Evolutionary conservation across 257 asterid species (phyloP).

Genomic region (Lavandula angustifolia): DNA sequence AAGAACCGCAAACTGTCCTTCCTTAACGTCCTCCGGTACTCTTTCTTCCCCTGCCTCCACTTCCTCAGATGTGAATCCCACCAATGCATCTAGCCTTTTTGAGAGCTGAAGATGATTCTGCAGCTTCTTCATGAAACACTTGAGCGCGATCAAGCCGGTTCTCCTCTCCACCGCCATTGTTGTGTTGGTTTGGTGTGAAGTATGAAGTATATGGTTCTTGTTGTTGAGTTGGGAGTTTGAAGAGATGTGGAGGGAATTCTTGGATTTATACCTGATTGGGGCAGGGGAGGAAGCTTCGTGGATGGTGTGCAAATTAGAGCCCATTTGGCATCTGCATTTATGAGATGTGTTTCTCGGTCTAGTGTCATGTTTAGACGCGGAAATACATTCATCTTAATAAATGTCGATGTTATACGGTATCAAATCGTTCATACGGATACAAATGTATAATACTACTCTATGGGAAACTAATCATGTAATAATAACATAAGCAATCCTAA

Average conservation of each 20-base stretch:
- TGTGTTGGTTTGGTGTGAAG: not conserved
- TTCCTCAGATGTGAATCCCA: slow-evolving; percentile 13
- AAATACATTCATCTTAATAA: slow-evolving; percentile 10
- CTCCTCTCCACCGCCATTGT: slow-evolving; percentile 29
- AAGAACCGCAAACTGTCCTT: slow-evolving; percentile 45
- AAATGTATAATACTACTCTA: no score
- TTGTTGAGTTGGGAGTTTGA: not conserved
- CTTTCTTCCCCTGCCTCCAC: not conserved
- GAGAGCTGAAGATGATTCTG: slow-evolving; percentile 35
- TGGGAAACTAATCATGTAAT: no score
- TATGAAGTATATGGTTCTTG: no score
- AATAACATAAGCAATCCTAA: no score
- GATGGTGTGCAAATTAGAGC: slow-evolving; percentile 30
- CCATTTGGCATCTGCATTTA: slow-evolving; percentile 34
- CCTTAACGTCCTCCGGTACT: slow-evolving; percentile 41
- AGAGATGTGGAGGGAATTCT: slow-evolving; percentile 33
- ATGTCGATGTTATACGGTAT: not conserved
- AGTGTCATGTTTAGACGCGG: slow-evolving; percentile 33
- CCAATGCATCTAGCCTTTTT: not conserved
- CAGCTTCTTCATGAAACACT: slow-evolving; percentile 31
- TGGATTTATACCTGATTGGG: slow-evolving; percentile 26
- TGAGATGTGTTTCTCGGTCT: slow-evolving; percentile 32
- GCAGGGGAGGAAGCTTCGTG: slow-evolving; percentile 45
- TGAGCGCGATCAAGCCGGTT: slow-evolving; percentile 23
- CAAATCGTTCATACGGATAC: not conserved